These are phyloP conservation scores for Paecilomyces dactylethromorphus DNA, from an alignment of 2,329 filamentous ascomycete genomes.

Conservation along the genomic window DNA sequence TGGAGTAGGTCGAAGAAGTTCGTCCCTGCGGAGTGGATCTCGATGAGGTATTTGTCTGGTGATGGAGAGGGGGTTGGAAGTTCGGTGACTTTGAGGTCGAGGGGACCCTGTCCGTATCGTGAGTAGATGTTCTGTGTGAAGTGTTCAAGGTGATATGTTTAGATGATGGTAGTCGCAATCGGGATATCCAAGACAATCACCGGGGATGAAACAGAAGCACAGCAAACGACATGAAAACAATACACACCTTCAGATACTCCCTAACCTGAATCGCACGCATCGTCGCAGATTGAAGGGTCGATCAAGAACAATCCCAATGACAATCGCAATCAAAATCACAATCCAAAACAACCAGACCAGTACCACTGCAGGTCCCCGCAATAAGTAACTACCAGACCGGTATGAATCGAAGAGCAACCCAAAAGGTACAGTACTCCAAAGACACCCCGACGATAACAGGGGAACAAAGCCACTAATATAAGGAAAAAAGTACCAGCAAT, in stretches of 20 bases:
- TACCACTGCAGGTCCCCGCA: background rate
- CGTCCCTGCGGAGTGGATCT: constrained; percentile 77
- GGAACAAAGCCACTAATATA: background rate
- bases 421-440: too few species aligned
- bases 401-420: too few species aligned
- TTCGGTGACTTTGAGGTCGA: constrained; percentile 67
- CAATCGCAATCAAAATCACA: background rate
- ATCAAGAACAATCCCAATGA: background rate
- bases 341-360: background rate
- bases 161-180: background rate
- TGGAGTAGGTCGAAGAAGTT: constrained; percentile 98
- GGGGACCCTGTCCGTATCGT: constrained; percentile 53
- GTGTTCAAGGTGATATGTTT: background rate
- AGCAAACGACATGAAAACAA: background rate
- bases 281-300: constrained; percentile 18
- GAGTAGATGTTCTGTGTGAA: background rate
- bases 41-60: constrained; percentile 73
- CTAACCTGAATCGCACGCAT: constrained; percentile 72
- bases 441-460: too few species aligned
- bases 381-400: too few species aligned
- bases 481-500: background rate
- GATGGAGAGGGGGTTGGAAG: constrained; percentile 69
- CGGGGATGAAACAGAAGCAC: background rate
- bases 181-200: background rate
- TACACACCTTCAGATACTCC: constrained; percentile 64